Base-by-base conservation (phyloP, 2,329 filamentous ascomycete species). In the Falciphora oryzae region DNA sequence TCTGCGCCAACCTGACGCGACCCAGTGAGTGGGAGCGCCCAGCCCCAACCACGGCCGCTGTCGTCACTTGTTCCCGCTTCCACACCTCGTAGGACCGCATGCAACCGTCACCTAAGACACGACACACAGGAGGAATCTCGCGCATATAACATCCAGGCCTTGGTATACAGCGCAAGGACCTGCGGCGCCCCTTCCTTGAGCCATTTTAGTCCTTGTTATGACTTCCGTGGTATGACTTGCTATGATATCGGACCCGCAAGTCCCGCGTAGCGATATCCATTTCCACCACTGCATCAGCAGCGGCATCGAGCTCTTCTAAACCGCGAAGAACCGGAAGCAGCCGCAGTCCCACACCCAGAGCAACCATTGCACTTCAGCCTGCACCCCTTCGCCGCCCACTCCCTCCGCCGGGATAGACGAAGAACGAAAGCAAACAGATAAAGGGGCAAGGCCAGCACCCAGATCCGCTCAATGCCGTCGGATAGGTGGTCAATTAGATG, bases 401-500 rank as follows among this genome's bases (percentile, higher is more conserved):
- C 1, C 22, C 44, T 53, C 44, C 22, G 44, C 44, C 44, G 4
- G 44, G 18, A 25, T 0, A 7, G 8, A 10, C 44, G n/a, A 25
- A 10, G 44, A 25, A n/a, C 7, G 22, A 10, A 53, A 11, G 8
- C 44, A 53, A 25, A 22, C 22, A 53, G 44, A 53, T 10, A 53
- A 25, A 53, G 38, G 35, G 14, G n/a, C 44, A 25, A 53, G n/a
- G 2, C 18, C 44, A 11, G n/a, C 44, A 53, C 18, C 22, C 44
- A 53, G 18, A 25, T 25, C 44, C 44, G 44, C 57, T 25, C 57
- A 58, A 58, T 58, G 57, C 29, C 27, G 57, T 28, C 57, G 22
- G 14, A 18, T 58, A 58, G n/a, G 25, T 58, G 57, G 25, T 31
- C 57, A 58, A 58, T 58, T 58, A 58, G 25, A 58, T 58, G 57